These are phyloP conservation scores for Dactylellina sp. DNA, from an alignment of 2,329 filamentous ascomycete species.

Conservation along the genomic window DNA sequence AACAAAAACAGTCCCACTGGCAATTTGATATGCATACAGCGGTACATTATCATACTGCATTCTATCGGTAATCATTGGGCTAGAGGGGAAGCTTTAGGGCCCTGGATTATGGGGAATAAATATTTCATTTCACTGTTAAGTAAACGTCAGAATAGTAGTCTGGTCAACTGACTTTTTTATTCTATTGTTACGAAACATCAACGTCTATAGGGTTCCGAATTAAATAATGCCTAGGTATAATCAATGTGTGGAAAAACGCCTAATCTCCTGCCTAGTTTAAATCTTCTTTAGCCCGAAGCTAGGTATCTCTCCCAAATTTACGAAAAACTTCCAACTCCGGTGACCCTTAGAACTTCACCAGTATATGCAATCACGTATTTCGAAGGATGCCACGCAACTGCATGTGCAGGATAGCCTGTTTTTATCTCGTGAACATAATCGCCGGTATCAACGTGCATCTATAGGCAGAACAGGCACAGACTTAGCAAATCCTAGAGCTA, in stretches of 20 bases:
- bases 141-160: no score
- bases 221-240: no score
- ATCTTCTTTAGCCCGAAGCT: background rate
- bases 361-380: conserved; percentile 62
- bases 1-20: no score
- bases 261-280: background rate
- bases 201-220: no score
- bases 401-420: conserved; percentile 60
- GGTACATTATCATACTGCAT: no score
- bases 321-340: conserved; percentile 45
- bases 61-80: no score
- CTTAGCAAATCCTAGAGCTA: conserved; percentile 6
- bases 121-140: no score
- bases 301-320: conserved; percentile 10
- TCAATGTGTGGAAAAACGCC: background rate
- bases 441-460: conserved; percentile 61
- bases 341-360: conserved; percentile 58
- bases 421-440: conserved; percentile 61
- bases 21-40: no score
- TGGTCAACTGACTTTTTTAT: no score
- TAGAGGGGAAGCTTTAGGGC: no score
- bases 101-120: no score
- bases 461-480: conserved; percentile 34
- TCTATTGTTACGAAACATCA: no score
- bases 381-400: conserved; percentile 61